Conservation (phyloP, 805 yeast genomes). For the Pichia nanzhaoensis region DNA sequence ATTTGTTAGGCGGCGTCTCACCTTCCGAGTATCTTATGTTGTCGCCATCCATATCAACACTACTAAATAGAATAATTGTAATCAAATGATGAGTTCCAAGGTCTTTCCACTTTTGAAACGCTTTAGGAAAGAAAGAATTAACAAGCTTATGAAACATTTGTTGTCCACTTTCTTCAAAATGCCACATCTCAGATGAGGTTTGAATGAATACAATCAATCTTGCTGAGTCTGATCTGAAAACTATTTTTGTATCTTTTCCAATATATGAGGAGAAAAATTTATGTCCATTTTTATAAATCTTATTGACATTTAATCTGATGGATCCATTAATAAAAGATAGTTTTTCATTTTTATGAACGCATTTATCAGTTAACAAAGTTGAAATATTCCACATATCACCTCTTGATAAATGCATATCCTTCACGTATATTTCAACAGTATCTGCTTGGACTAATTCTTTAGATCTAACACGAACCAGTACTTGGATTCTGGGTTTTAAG, state of each 20-base stretch:
- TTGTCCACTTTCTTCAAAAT: constrained; percentile 94
- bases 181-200: constrained; percentile 95
- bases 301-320: constrained; percentile 57
- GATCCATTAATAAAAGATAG: constrained; percentile 52
- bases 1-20: constrained; percentile 56
- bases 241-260: constrained; percentile 66
- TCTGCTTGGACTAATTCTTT: constrained; percentile 61
- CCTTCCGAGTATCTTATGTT: constrained; percentile 52
- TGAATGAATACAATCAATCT: constrained; percentile 77
- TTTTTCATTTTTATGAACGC: constrained; percentile 62
- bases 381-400: constrained; percentile 92
- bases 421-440: constrained; percentile 71
- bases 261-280: constrained; percentile 71
- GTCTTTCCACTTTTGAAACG: constrained; percentile 82
- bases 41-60: constrained; percentile 51
- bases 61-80: constrained; percentile 81
- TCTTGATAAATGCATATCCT: constrained; percentile 73
- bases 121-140: constrained; percentile 84
- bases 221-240: constrained; percentile 89
- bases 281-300: constrained; percentile 60
- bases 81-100: constrained; percentile 85
- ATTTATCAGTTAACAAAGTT: constrained; percentile 48
- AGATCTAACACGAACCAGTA: constrained; percentile 45
- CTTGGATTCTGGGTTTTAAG: constrained; percentile 60
- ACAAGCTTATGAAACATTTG: constrained; percentile 88